phyloP scores from a whole-genome alignment of 208 protist species.

The Lotmaria passim region DNA sequence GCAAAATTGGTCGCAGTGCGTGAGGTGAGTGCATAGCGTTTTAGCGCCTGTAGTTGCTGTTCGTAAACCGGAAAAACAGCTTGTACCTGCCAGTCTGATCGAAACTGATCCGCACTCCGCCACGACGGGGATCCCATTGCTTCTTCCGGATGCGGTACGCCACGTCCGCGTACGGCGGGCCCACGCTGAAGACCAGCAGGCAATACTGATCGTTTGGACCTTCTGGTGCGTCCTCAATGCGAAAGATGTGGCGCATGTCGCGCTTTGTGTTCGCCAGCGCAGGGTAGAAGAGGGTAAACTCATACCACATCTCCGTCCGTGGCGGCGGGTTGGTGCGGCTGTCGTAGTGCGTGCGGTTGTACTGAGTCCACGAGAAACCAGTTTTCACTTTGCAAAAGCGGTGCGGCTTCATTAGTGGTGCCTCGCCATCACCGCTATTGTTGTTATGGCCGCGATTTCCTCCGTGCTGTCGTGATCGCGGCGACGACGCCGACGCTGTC shows the following conservation, averaged over 20 bases:
- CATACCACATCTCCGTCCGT: constrained; percentile 99
- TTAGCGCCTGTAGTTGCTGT: constrained; percentile 87
- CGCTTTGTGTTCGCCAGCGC: constrained; percentile 94
- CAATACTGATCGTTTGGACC: constrained; percentile 87
- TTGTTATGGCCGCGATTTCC: constrained; percentile 12
- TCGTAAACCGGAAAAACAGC: constrained; percentile 88
- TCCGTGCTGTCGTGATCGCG: constrained; percentile 20
- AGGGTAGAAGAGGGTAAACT: constrained; percentile 99
- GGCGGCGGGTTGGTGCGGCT: constrained; percentile 98
- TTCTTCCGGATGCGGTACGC: constrained; percentile 97
- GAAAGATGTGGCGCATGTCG: constrained; percentile 94
- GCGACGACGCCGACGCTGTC: background rate
- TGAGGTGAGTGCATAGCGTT: background rate
- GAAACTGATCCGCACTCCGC: constrained; percentile 96
- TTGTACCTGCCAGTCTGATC: constrained; percentile 85
- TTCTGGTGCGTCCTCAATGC: constrained; percentile 77
- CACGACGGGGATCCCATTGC: constrained; percentile 95
- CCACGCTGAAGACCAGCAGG: constrained; percentile 94
- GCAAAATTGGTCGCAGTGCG: too few relatives aligned
- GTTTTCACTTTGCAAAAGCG: constrained; percentile 99
- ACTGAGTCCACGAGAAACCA: constrained; percentile 98
- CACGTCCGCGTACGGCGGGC: constrained; percentile 99
- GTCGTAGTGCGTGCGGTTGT: constrained; percentile 99
- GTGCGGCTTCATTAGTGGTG: constrained; percentile 93
- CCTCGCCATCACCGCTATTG: constrained; percentile 17